phyloP scores from a whole-genome alignment of 2,329 filamentous ascomycete species.

The Talaromyces rugulosus region DNA sequence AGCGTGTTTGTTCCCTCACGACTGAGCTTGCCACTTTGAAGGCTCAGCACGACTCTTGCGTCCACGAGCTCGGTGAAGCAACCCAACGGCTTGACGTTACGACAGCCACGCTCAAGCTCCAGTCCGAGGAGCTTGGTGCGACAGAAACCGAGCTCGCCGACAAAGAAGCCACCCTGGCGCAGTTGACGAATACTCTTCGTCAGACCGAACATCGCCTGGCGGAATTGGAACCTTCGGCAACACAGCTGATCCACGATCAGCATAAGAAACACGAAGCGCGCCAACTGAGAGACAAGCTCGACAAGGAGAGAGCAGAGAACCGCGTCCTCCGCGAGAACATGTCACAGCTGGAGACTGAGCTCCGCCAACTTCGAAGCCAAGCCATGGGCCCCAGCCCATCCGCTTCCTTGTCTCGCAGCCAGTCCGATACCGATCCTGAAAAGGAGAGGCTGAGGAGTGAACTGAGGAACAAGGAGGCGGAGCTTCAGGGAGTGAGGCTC shows the following conservation, averaged over 20 bases:
- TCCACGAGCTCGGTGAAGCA: neutral
- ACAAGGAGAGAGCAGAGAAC: neutral
- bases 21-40: neutral
- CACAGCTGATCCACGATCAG: slow-evolving; percentile 3
- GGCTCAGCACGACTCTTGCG: neutral
- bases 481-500: neutral
- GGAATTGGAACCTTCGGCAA: neutral
- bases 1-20: neutral
- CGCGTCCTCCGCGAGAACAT: neutral
- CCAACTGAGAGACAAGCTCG: neutral
- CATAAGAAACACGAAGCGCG: neutral
- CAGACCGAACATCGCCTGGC: neutral
- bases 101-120: neutral
- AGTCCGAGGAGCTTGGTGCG: neutral
- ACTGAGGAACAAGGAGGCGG: neutral
- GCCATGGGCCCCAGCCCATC: neutral
- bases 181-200: neutral
- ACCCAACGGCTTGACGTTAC: neutral
- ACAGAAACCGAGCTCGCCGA: neutral
- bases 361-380: neutral
- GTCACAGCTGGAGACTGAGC: neutral
- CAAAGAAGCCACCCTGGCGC: neutral
- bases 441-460: neutral
- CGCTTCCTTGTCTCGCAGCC: neutral
- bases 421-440: neutral